Conservation (phyloP, 768 basidiomycete species). For the Phylloporus sp. region DNA sequence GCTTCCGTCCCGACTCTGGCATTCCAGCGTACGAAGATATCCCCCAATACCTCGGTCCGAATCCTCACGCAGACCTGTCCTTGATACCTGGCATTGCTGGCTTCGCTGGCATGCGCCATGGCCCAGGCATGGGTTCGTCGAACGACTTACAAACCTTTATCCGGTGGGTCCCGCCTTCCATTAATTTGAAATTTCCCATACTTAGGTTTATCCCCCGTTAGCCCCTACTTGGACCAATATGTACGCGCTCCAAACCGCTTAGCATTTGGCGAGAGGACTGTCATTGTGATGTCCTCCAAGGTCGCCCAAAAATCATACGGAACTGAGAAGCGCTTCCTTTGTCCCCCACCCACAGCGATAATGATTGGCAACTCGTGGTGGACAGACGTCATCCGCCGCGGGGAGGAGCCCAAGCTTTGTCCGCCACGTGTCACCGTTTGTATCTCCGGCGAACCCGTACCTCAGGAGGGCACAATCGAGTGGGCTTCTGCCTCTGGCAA, state of each 20-base stretch:
- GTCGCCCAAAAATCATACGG: slow-evolving; percentile 98
- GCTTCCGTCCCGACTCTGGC: slow-evolving; percentile 49
- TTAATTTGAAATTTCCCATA: slow-evolving; percentile 16
- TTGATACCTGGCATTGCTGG: slow-evolving; percentile 60
- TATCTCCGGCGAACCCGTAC: slow-evolving; percentile 85
- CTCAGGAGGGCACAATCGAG: slow-evolving; percentile 79
- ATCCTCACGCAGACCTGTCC: slow-evolving; percentile 51
- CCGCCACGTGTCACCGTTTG: slow-evolving; percentile 83
- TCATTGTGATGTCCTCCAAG: slow-evolving; percentile 96
- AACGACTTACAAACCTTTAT: slow-evolving; percentile 79
- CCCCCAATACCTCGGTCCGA: slow-evolving; percentile 48
- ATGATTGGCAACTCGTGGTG: slow-evolving; percentile 96
- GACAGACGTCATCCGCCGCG: slow-evolving; percentile 71
- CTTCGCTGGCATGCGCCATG: slow-evolving; percentile 59
- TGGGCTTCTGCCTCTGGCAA: slow-evolving; percentile 87
- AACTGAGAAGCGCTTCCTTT: slow-evolving; percentile 92
- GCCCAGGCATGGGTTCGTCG: slow-evolving; percentile 53
- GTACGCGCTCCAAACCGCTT: slow-evolving; percentile 80
- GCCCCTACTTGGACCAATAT: slow-evolving; percentile 82
- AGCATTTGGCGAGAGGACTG: slow-evolving; percentile 86
- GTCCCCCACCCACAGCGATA: slow-evolving; percentile 89
- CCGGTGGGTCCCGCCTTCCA: slow-evolving; percentile 41
- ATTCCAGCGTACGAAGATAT: slow-evolving; percentile 56
- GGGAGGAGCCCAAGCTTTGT: slow-evolving; percentile 67
- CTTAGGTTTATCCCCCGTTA: slow-evolving; percentile 27